Evolutionary conservation across 164 flowering plant genomes (phyloP).

Genomic region (Buxus sempervirens): DNA sequence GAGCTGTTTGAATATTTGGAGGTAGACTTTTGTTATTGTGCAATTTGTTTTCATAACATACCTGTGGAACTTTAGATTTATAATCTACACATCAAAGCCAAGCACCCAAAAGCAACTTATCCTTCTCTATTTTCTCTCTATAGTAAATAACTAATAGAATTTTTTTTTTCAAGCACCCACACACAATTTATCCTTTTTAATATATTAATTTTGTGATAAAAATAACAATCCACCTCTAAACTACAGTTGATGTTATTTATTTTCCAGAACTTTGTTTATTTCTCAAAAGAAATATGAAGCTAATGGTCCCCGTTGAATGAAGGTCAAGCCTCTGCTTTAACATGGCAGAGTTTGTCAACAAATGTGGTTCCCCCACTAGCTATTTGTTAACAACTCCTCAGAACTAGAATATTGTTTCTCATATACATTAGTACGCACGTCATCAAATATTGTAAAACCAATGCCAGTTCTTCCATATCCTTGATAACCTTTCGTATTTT

Average conservation of each 20-base stretch:
- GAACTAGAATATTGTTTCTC: background rate
- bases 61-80: background rate
- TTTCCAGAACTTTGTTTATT: background rate
- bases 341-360: background rate
- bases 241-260: background rate
- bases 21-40: conserved; percentile 35
- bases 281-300: background rate
- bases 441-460: background rate
- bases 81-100: background rate
- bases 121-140: too few species aligned
- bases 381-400: background rate
- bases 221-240: background rate
- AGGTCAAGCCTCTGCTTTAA: background rate
- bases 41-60: background rate
- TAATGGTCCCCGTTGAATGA: background rate
- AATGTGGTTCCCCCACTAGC: background rate
- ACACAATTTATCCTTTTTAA: too few species aligned
- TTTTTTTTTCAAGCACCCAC: too few species aligned
- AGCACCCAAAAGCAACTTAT: background rate
- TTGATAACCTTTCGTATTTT: background rate
- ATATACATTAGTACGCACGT: background rate
- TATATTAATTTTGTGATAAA: too few species aligned
- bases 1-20: conserved; percentile 82
- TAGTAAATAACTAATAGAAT: too few species aligned
- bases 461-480: background rate